Conservation (phyloP, 805 yeast species). For the Hanseniaspora valbyensis region DNA sequence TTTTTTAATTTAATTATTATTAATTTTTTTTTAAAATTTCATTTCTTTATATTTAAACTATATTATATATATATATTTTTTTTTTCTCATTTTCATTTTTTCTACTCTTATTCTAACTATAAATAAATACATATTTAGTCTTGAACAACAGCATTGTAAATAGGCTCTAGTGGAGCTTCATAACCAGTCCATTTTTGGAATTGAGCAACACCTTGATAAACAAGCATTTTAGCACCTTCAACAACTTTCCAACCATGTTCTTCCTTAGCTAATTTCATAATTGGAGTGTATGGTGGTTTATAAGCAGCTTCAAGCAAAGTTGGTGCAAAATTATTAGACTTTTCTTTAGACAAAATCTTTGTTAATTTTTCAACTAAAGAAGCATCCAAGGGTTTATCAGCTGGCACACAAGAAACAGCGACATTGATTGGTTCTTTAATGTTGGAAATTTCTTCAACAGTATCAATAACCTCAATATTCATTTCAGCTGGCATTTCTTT, state of each 20-base stretch:
- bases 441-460: conserved; percentile 35
- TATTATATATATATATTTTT: too few relatives aligned
- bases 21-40: too few relatives aligned
- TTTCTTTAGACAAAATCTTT: conserved; percentile 19
- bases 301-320: conserved; percentile 84
- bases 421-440: conserved; percentile 39
- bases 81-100: neutral
- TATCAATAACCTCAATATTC: conserved; percentile 48
- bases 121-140: neutral
- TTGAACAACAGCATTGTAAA: conserved; percentile 46
- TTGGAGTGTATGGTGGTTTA: conserved; percentile 76
- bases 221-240: conserved; percentile 85
- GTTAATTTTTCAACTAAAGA: conserved; percentile 37
- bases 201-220: conserved; percentile 86
- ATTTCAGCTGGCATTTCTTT: conserved; percentile 48
- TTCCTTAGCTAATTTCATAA: conserved; percentile 64
- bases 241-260: conserved; percentile 66
- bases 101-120: neutral
- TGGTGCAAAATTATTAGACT: conserved; percentile 35
- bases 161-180: conserved; percentile 49
- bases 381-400: conserved; percentile 56
- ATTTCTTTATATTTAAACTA: too few relatives aligned
- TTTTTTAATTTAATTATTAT: too few relatives aligned
- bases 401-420: conserved; percentile 75
- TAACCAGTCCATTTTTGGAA: conserved; percentile 65